Evolutionary conservation across 2,329 filamentous ascomycete genomes (phyloP).

Genomic region (Fonsecaea pedrosoi): DNA sequence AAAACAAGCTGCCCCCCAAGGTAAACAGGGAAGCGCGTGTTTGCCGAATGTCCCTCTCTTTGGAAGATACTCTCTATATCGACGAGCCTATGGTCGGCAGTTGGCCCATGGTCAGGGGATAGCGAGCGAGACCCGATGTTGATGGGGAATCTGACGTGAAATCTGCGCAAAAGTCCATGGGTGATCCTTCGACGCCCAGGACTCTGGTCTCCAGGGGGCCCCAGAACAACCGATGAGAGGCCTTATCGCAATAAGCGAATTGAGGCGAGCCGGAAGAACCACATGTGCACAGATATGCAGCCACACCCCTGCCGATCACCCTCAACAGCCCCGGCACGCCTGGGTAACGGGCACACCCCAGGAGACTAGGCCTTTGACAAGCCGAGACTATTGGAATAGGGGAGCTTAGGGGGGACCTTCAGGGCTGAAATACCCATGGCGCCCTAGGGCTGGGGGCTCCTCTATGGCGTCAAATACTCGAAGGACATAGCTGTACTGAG

Average conservation of each 20-base stretch:
- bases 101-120: neutral
- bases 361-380: neutral
- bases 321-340: neutral
- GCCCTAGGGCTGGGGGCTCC: neutral
- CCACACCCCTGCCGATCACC: conserved; percentile 13
- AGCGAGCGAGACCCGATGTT: neutral
- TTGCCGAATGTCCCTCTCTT: neutral
- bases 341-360: neutral
- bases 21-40: conserved; percentile 13
- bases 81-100: neutral
- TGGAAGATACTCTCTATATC: neutral
- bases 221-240: neutral
- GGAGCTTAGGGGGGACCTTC: neutral
- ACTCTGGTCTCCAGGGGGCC: neutral
- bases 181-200: conserved; percentile 1
- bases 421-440: neutral
- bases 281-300: conserved; percentile 6
- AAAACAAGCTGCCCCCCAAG: conserved; percentile 1
- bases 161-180: neutral
- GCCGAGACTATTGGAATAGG: neutral
- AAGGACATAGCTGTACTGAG: neutral
- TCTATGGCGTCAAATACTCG: neutral
- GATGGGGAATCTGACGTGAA: conserved; percentile 2
- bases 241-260: conserved; percentile 20
- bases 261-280: conserved; percentile 22